Conservation (phyloP, 2,329 filamentous ascomycete species). For the Fusarium aywerte region DNA sequence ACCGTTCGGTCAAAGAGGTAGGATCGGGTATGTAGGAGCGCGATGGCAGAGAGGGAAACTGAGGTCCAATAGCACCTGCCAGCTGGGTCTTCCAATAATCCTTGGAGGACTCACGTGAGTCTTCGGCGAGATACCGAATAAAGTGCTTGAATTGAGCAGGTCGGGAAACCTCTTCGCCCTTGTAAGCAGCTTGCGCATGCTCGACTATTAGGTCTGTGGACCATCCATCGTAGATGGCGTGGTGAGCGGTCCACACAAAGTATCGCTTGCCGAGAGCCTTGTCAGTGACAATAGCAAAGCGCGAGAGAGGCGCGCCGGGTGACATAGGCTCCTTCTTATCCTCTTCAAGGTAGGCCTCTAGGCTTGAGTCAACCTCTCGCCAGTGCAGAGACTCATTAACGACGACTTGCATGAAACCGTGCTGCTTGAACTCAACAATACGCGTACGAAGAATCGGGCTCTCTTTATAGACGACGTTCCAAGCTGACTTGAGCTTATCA, state of each 20-base stretch:
- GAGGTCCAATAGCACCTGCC: conserved; percentile 39
- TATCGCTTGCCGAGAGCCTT: conserved; percentile 45
- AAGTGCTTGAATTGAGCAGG: conserved; percentile 46
- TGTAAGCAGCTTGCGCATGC: conserved; percentile 38
- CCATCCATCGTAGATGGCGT: conserved; percentile 50
- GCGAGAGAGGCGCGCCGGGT: conserved; percentile 56
- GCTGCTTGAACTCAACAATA: conserved; percentile 57
- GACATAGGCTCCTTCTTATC: conserved; percentile 55
- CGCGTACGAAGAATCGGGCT: conserved; percentile 59
- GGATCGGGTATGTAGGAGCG: conserved; percentile 43
- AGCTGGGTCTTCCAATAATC: conserved; percentile 43
- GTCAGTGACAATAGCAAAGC: conserved; percentile 53
- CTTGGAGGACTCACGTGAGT: conserved; percentile 34
- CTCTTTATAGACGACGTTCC: conserved; percentile 52
- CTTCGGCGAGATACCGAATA: conserved; percentile 36
- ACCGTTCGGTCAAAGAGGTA: conserved; percentile 33
- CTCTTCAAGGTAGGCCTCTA: conserved; percentile 53
- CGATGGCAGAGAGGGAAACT: conserved; percentile 42
- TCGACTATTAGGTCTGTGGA: conserved; percentile 43
- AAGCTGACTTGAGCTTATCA: conserved; percentile 54
- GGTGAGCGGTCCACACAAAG: conserved; percentile 49
- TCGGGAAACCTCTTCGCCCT: conserved; percentile 30
- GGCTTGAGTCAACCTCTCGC: conserved; percentile 46
- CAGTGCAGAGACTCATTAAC: conserved; percentile 53
- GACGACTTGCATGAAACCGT: conserved; percentile 58